Evolutionary conservation across 768 basidiomycete species (phyloP).

Genomic region (Fomitopsis serialis): DNA sequence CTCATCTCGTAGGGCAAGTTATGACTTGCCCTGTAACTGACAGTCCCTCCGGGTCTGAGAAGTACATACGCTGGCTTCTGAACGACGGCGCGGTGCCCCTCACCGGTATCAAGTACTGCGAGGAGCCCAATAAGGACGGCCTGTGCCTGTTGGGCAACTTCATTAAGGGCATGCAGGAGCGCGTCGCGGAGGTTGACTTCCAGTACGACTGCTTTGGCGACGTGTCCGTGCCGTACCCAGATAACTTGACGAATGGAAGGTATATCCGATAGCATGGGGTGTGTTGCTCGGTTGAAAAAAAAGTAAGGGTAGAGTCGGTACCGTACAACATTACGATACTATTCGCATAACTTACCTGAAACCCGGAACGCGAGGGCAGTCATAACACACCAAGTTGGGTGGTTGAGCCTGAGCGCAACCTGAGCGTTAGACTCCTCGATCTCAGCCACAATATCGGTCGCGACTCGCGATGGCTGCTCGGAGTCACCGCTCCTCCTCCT

Average conservation of each 20-base stretch:
- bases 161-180: slow-evolving; percentile 29
- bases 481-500: too few relatives aligned
- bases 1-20: slow-evolving; percentile 44
- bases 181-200: slow-evolving; percentile 37
- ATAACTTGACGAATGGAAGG: not conserved
- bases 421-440: too few relatives aligned
- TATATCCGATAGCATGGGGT: too few relatives aligned
- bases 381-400: too few relatives aligned
- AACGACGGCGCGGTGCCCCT: slow-evolving; percentile 47
- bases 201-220: slow-evolving; percentile 39
- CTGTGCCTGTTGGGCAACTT: slow-evolving; percentile 37
- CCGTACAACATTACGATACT: too few relatives aligned
- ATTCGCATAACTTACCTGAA: too few relatives aligned
- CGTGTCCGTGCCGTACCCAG: slow-evolving; percentile 26
- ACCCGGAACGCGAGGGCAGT: too few relatives aligned
- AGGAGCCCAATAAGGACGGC: slow-evolving; percentile 31
- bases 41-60: slow-evolving; percentile 18
- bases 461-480: too few relatives aligned
- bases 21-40: slow-evolving; percentile 30
- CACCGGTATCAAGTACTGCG: slow-evolving; percentile 38
- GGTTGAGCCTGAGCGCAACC: too few relatives aligned
- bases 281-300: too few relatives aligned
- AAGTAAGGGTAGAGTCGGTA: not conserved
- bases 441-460: too few relatives aligned
- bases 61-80: slow-evolving; percentile 36